Evolutionary conservation across 169 alveolate genomes (phyloP).

Genomic region (Plasmodium ovale): DNA sequence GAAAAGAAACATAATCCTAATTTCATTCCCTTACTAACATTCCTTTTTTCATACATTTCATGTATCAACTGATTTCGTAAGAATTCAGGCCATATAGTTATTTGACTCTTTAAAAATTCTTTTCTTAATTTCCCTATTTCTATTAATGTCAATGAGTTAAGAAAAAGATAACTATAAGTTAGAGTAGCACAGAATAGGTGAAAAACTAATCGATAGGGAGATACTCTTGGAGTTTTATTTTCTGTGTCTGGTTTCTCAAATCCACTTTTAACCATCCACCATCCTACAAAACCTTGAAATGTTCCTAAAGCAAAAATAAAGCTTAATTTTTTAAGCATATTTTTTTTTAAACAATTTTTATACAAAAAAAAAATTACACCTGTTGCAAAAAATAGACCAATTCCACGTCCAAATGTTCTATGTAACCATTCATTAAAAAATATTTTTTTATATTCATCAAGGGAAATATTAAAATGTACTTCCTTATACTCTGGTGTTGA

Average conservation of each 20-base stretch:
- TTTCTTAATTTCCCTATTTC: conserved; percentile 63
- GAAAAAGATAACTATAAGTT: conserved; percentile 81
- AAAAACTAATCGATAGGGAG: conserved; percentile 84
- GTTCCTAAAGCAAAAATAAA: conserved; percentile 79
- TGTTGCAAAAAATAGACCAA: conserved; percentile 86
- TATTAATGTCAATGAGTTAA: conserved; percentile 78
- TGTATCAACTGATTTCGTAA: conserved; percentile 39
- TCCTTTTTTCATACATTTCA: conserved; percentile 61
- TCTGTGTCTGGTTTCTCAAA: conserved; percentile 83
- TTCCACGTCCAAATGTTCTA: conserved; percentile 89
- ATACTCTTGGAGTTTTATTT: conserved; percentile 86
- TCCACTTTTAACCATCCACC: conserved; percentile 89
- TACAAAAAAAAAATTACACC: conserved; percentile 86
- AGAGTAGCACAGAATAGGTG: conserved; percentile 84
- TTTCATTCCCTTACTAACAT: conserved; percentile 43
- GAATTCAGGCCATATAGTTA: conserved; percentile 48
- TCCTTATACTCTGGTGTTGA: conserved; percentile 90
- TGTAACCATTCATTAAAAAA: conserved; percentile 93
- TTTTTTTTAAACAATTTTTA: conserved; percentile 81
- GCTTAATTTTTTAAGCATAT: conserved; percentile 71
- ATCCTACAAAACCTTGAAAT: conserved; percentile 86
- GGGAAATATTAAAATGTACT: conserved; percentile 88
- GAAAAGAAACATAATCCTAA: conserved; percentile 32
- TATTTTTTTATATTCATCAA: conserved; percentile 91
- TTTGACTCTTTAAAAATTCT: conserved; percentile 28